A percentile compares a stretch with the other conserved stretches of the same genome.
Evolutionary conservation across 1,284 basidiomycete species (phyloP).

Genomic region (Lentinus polychrous): DNA sequence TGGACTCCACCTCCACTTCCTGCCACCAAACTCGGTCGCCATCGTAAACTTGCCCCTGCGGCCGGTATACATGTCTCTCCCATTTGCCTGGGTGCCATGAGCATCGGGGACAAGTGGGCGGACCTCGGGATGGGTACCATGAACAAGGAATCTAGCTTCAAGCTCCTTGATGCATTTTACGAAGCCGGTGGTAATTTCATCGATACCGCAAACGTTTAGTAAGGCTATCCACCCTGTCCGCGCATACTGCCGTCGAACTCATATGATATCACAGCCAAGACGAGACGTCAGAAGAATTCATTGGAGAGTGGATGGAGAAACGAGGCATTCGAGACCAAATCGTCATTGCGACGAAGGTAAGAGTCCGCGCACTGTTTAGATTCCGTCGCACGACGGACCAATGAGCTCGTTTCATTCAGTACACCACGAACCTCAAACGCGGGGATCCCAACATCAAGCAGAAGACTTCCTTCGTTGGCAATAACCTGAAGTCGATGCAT

Average conservation of each 20-base stretch:
- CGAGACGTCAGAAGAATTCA: conserved; percentile 13
- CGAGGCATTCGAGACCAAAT: conserved; percentile 13
- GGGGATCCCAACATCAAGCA: conserved; percentile 17
- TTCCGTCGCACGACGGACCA: too few relatives aligned
- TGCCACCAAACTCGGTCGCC: conserved; percentile 31
- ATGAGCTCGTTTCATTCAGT: conserved; percentile 6
- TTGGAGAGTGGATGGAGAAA: conserved; percentile 17
- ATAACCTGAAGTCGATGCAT: conserved; percentile 28
- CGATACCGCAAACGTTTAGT: conserved; percentile 47
- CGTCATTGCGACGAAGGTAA: conserved; percentile 13
- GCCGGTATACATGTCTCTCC: conserved; percentile 37
- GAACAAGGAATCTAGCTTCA: conserved; percentile 28
- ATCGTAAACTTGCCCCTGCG: conserved; percentile 35
- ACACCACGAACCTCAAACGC: conserved; percentile 14
- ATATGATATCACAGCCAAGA: conserved; percentile 10
- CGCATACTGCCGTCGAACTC: background rate
- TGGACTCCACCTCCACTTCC: conserved; percentile 13
- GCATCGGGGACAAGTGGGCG: conserved; percentile 38
- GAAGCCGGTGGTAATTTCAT: conserved; percentile 50
- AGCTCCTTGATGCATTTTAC: conserved; percentile 42
- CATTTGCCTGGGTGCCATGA: conserved; percentile 43
- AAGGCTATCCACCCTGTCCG: conserved; percentile 11
- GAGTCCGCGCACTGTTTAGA: background rate
- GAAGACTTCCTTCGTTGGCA: conserved; percentile 29
- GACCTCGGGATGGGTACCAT: conserved; percentile 29